Evolutionary conservation across 805 yeast species (phyloP).

Genomic region (Starmera dryadoides): DNA sequence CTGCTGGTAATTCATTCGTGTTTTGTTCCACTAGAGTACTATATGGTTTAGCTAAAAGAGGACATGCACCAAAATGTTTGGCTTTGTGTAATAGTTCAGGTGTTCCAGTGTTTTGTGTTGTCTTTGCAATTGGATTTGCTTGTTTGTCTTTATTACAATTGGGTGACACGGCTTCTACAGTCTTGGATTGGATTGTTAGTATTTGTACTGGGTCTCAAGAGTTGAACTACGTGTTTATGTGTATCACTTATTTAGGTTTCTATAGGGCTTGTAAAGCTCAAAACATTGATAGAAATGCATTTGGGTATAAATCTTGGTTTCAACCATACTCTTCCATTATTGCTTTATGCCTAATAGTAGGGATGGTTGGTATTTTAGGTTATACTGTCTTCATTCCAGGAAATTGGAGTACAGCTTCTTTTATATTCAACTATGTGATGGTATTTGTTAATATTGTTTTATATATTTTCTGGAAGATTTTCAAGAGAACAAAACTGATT

Average conservation of each 20-base stretch:
- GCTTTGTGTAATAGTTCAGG: slow-evolving; percentile 55
- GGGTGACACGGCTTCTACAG: slow-evolving; percentile 50
- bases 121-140: slow-evolving; percentile 47
- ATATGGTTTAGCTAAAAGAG: slow-evolving; percentile 45
- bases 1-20: slow-evolving; percentile 51
- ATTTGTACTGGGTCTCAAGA: slow-evolving; percentile 63
- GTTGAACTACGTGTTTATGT: slow-evolving; percentile 48
- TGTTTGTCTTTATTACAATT: slow-evolving; percentile 61
- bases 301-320: slow-evolving; percentile 42
- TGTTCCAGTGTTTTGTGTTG: slow-evolving; percentile 67
- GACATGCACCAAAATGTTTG: slow-evolving; percentile 56
- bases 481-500: slow-evolving; percentile 34
- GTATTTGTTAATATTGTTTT: slow-evolving; percentile 43
- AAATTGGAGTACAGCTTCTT: slow-evolving; percentile 48
- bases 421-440: slow-evolving; percentile 65
- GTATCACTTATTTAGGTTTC: slow-evolving; percentile 51
- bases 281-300: slow-evolving; percentile 25
- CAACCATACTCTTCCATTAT: slow-evolving; percentile 49
- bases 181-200: slow-evolving; percentile 64
- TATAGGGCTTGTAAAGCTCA: slow-evolving; percentile 48
- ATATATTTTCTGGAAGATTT: slow-evolving; percentile 39
- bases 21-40: slow-evolving; percentile 57
- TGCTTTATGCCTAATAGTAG: slow-evolving; percentile 32
- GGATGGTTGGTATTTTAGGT: slow-evolving; percentile 52
- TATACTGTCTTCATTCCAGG: slow-evolving; percentile 61